phyloP scores from a whole-genome alignment of 1,284 basidiomycete genomes.

The Ceratobasidium theobromae region DNA sequence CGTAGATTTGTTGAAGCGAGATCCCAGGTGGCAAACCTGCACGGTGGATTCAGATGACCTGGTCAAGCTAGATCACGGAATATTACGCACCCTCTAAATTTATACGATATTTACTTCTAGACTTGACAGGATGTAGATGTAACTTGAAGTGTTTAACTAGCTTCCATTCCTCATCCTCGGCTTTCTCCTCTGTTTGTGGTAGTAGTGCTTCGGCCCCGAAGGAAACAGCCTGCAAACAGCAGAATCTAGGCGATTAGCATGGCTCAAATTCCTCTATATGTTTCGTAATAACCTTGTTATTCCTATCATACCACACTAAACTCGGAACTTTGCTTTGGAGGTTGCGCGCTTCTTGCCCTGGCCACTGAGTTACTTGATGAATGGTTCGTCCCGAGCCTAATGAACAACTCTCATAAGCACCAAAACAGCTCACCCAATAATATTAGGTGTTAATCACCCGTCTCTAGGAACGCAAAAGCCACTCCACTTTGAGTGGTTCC shows the following conservation, averaged over 20 bases:
- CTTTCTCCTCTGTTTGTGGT: not conserved
- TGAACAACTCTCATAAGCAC: not conserved
- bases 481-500: slow-evolving; percentile 32
- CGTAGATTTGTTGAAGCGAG: not conserved
- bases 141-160: slow-evolving; percentile 17
- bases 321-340: slow-evolving; percentile 30
- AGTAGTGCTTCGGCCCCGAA: not conserved
- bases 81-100: not conserved
- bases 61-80: not conserved
- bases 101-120: not conserved
- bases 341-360: slow-evolving; percentile 19
- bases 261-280: too few species aligned
- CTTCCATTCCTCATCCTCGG: not conserved
- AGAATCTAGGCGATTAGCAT: too few species aligned
- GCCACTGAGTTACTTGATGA: slow-evolving; percentile 29
- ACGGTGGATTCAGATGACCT: not conserved
- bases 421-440: not conserved
- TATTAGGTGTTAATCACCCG: not conserved
- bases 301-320: slow-evolving; percentile 22
- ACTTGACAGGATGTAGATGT: slow-evolving; percentile 4
- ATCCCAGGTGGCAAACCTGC: not conserved
- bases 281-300: slow-evolving; percentile 25
- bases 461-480: slow-evolving; percentile 21
- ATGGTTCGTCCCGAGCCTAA: not conserved
- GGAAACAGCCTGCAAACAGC: not conserved